These are phyloP conservation scores for Eucalyptus cladocalyx DNA, from an alignment of 345 rosid genomes.

Conservation along the genomic window DNA sequence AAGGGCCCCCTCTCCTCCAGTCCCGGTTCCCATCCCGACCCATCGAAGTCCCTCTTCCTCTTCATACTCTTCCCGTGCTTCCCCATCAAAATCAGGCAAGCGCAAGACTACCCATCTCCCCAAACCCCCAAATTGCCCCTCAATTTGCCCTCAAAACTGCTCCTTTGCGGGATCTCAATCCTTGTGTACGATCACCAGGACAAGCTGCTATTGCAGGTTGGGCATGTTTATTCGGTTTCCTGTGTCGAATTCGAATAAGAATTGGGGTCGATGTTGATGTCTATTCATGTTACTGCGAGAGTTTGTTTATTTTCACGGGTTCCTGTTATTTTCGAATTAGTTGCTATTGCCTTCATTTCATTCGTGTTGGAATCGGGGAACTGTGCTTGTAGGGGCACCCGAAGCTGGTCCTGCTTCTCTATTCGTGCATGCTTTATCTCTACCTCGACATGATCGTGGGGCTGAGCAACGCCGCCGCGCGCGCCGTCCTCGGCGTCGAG, in stretches of 20 bases:
- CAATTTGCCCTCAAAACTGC: not conserved
- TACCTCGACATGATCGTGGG: conserved; percentile 8
- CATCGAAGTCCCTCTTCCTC: too few relatives aligned
- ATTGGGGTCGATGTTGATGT: not conserved
- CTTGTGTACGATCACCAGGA: not conserved
- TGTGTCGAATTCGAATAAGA: not conserved
- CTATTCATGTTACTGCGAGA: not conserved
- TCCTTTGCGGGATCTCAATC: not conserved
- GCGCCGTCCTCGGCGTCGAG: conserved; percentile 3
- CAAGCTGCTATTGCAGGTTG: not conserved
- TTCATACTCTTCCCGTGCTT: too few relatives aligned
- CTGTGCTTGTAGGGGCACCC: not conserved
- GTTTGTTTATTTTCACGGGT: not conserved
- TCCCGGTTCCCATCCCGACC: too few relatives aligned
- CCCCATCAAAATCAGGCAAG: too few relatives aligned
- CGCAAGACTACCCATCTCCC: not conserved
- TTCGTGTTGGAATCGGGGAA: not conserved
- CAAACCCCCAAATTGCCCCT: not conserved
- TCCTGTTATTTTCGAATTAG: not conserved
- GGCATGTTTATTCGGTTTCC: not conserved
- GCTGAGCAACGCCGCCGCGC: not conserved
- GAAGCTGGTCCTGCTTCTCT: not conserved
- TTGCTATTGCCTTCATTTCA: not conserved
- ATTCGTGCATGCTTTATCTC: conserved; percentile 8
- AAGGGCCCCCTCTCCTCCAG: too few relatives aligned